These are phyloP conservation scores for Talaromyces verruculosus DNA, from an alignment of 2,329 filamentous ascomycete species.

Conservation along the genomic window DNA sequence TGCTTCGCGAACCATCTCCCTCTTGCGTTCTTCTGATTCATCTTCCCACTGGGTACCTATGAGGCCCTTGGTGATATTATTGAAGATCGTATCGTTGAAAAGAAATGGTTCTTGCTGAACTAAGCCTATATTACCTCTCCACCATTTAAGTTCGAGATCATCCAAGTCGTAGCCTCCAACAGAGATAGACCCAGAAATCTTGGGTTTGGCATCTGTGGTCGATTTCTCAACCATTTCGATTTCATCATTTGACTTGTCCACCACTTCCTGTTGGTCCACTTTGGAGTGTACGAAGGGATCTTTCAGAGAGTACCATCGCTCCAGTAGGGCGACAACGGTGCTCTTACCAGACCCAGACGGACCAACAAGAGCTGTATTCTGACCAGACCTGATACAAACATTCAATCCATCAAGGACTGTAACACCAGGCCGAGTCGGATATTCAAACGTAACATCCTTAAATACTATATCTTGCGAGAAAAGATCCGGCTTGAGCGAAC, in stretches of 20 bases:
- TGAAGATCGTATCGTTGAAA: slow-evolving; percentile 76
- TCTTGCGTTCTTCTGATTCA: slow-evolving; percentile 56
- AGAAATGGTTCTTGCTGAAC: slow-evolving; percentile 79
- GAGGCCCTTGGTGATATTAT: slow-evolving; percentile 77
- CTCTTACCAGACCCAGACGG: slow-evolving; percentile 49
- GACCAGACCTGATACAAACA: slow-evolving; percentile 36
- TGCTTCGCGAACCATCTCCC: slow-evolving; percentile 58
- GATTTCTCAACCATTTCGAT: not conserved
- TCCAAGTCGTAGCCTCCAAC: slow-evolving; percentile 56
- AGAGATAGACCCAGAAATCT: slow-evolving; percentile 49
- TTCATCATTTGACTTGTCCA: not conserved
- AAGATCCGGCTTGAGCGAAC: slow-evolving; percentile 52
- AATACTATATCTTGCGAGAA: slow-evolving; percentile 60
- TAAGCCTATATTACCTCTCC: slow-evolving; percentile 73
- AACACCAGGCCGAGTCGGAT: slow-evolving; percentile 54
- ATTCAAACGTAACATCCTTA: slow-evolving; percentile 67
- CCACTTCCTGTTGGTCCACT: not conserved
- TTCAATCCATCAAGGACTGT: slow-evolving; percentile 38
- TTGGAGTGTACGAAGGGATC: not conserved
- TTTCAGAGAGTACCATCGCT: slow-evolving; percentile 42
- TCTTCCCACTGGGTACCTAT: slow-evolving; percentile 41
- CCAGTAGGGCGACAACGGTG: slow-evolving; percentile 45
- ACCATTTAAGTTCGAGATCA: slow-evolving; percentile 66
- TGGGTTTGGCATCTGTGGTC: slow-evolving; percentile 9
- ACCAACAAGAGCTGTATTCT: slow-evolving; percentile 48